Evolutionary conservation across 768 basidiomycete species (phyloP).

Genomic region (Xerocomellus amylosporus): DNA sequence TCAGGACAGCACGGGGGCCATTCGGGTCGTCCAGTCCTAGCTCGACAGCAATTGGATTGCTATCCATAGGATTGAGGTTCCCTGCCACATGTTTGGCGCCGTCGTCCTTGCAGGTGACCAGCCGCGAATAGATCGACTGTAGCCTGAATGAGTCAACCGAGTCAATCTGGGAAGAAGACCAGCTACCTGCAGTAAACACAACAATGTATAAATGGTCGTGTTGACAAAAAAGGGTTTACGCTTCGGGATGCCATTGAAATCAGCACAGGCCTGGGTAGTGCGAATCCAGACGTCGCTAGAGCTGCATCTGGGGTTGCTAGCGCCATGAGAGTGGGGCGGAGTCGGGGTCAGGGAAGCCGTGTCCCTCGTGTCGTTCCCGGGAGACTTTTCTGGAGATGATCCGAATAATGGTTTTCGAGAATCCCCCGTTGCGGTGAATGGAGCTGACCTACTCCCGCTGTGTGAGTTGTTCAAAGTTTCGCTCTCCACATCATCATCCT

Average conservation of each 20-base stretch:
- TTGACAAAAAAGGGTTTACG: conserved; percentile 81
- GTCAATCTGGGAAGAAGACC: not conserved
- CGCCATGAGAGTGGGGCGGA: conserved; percentile 6
- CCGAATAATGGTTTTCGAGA: conserved; percentile 77
- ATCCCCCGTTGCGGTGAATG: conserved; percentile 56
- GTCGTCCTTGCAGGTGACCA: conserved; percentile 81
- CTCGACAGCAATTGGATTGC: conserved; percentile 79
- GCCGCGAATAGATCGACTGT: conserved; percentile 85
- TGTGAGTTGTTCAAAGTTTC: conserved; percentile 20
- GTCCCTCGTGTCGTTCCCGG: conserved; percentile 29
- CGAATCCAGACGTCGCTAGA: conserved; percentile 59
- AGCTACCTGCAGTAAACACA: conserved; percentile 82
- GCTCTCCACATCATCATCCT: conserved; percentile 35
- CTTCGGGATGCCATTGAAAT: conserved; percentile 32
- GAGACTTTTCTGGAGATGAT: conserved; percentile 62
- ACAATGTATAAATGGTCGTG: conserved; percentile 86
- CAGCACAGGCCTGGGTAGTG: conserved; percentile 29
- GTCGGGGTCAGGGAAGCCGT: conserved; percentile 29
- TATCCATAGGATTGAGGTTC: conserved; percentile 61
- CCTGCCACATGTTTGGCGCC: conserved; percentile 66
- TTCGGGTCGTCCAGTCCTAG: conserved; percentile 85
- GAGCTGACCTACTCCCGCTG: conserved; percentile 43
- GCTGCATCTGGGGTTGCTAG: conserved; percentile 1
- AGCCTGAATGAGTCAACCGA: conserved; percentile 6
- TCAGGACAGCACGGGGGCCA: conserved; percentile 63